phyloP scores from a whole-genome alignment of 257 asterid species.

The Avicennia marina region DNA sequence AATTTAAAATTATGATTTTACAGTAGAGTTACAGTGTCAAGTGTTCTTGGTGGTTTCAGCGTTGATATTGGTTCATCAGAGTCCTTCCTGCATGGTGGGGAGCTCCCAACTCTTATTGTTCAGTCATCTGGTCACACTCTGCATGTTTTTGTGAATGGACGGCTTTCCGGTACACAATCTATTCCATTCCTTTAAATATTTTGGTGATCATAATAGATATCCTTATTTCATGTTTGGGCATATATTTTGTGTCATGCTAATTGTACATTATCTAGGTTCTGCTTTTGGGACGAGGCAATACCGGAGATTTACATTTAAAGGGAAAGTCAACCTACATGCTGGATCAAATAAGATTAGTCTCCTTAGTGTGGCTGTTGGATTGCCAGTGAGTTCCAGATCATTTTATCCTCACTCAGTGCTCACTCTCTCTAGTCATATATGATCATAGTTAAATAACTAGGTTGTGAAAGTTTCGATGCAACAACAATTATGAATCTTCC shows the following conservation, averaged over 20 bases:
- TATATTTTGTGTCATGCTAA: not conserved
- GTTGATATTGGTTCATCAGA: constrained; percentile 72
- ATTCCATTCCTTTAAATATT: not conserved
- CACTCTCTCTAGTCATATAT: too few relatives aligned
- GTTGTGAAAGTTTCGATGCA: constrained; percentile 62
- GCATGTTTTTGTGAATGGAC: constrained; percentile 81
- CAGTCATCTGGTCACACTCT: constrained; percentile 79
- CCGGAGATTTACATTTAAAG: constrained; percentile 54
- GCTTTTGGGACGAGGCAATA: constrained; percentile 75
- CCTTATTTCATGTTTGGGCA: not conserved
- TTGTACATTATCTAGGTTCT: constrained; percentile 54
- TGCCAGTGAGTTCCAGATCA: constrained; percentile 60
- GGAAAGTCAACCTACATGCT: constrained; percentile 54
- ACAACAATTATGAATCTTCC: too few relatives aligned
- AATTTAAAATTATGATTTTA: too few relatives aligned
- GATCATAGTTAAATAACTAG: constrained; percentile 30
- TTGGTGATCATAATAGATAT: not conserved
- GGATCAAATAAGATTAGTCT: constrained; percentile 73
- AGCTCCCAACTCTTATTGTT: constrained; percentile 74
- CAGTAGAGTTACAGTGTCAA: too few relatives aligned
- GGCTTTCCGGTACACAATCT: constrained; percentile 62
- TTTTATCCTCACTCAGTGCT: not conserved
- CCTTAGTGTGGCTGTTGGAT: constrained; percentile 92
- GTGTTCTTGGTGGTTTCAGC: too few relatives aligned
- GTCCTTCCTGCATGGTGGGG: constrained; percentile 68